Evolutionary conservation across 1,284 basidiomycete species (phyloP).

Genomic region (Apiotrichum mycotoxinovorans): DNA sequence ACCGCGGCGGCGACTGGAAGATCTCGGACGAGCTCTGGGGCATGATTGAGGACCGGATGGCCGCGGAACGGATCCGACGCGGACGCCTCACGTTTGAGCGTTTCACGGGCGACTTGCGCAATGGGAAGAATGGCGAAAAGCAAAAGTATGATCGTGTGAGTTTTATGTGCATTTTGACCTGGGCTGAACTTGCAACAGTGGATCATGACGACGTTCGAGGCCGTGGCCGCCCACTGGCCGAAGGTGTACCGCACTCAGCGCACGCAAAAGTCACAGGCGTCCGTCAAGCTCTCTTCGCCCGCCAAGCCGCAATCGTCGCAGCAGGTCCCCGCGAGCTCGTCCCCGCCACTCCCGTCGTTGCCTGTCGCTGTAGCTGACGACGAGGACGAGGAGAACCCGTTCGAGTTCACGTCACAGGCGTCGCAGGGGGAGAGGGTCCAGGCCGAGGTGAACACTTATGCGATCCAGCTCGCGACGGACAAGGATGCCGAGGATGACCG

Average conservation of each 20-base stretch:
- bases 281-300: conserved; percentile 12
- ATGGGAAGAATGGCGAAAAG: conserved; percentile 38
- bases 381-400: conserved; percentile 40
- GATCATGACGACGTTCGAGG: conserved; percentile 85
- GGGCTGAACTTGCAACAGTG: conserved; percentile 49
- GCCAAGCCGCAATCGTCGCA: neutral
- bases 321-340: neutral
- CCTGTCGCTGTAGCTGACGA: conserved; percentile 21
- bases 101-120: conserved; percentile 31
- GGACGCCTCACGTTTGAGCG: conserved; percentile 38
- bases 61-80: conserved; percentile 48
- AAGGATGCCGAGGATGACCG: conserved; percentile 26
- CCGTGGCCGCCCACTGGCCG: conserved; percentile 55
- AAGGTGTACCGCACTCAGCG: conserved; percentile 26
- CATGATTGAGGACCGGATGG: conserved; percentile 44
- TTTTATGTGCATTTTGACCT: neutral
- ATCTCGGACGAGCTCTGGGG: conserved; percentile 41
- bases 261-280: conserved; percentile 15
- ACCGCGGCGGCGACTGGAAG: conserved; percentile 50
- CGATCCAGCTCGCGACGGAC: conserved; percentile 31
- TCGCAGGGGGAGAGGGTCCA: conserved; percentile 35
- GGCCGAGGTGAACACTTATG: conserved; percentile 40
- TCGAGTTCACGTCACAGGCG: conserved; percentile 36
- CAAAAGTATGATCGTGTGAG: conserved; percentile 51
- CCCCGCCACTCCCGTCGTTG: conserved; percentile 28